Evolutionary conservation across 305 asterid species (phyloP), one percentile per base, ranked within the genome.

Genomic region (Euphrasia arctica): DNA sequence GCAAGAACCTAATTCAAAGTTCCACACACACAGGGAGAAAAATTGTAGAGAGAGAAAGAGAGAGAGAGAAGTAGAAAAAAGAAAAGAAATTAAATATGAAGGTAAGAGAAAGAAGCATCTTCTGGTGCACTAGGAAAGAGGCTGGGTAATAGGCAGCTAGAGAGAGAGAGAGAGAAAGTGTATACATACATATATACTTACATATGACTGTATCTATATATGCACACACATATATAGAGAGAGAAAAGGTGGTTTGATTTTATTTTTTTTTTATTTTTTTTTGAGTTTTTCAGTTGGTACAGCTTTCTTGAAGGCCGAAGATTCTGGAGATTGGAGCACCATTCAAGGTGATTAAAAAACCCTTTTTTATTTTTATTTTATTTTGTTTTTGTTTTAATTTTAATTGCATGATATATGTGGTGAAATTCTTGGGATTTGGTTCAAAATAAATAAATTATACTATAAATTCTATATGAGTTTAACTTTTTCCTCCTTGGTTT

Each of bases 281-380:
- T 39, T 34, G 41, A 10, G 2, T 39, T 39, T 6, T 74, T 74
- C 34, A 58, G 67, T 61, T 69, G 61, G 51, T 77, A 71, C 88
- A 79, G 91, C 84, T 86, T 88, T 85, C 61, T 73, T 67, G 65
- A 70, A 67, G 74, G 84, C 64, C 65, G 72, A 67, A 69, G 87
- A 58, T 67, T 74, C 69, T 70, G 87, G 61, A 76, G 82, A 63
- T 62, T 70, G 81, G 70, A 75, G 67, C 75, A 70, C 31, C 74
- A 64, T 63, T 66, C 54, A 34, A 75, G 83, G 86, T 82, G 68
- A 58, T 18, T 70, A 43, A 72, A 45, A 64, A 64, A 55, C 36
- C 39, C 34, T 66, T 66, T 73, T 65, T 52, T 27, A 39, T 68
- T 6, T 36, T 36, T 1, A 39, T 39, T 39, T 39, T 39, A 6